These are phyloP conservation scores for Leccinum subgranulosum DNA, from an alignment of 768 basidiomycete species.

Conservation along the genomic window DNA sequence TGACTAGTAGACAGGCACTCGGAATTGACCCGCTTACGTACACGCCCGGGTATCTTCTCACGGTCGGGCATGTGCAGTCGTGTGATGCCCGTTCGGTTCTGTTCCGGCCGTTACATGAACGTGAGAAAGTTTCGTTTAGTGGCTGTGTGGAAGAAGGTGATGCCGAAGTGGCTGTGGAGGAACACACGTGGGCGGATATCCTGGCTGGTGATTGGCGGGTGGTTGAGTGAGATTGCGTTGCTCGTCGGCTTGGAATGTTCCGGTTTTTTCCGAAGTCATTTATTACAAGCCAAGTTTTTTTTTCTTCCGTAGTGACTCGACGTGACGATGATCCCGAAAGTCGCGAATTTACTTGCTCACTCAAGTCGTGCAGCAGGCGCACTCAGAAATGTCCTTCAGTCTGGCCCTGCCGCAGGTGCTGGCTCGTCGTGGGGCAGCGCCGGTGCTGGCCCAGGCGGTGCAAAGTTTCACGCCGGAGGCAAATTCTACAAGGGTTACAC, in stretches of 20 bases:
- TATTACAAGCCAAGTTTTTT: slow-evolving; percentile 13
- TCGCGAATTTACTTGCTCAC: slow-evolving; percentile 74
- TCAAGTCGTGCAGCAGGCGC: slow-evolving; percentile 70
- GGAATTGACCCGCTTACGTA: slow-evolving; percentile 56
- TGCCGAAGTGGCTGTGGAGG: slow-evolving; percentile 10
- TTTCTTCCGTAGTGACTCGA: background rate
- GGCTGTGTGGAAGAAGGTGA: slow-evolving; percentile 23
- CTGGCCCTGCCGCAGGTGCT: slow-evolving; percentile 42
- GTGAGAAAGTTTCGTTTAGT: slow-evolving; percentile 27
- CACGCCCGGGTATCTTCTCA: slow-evolving; percentile 56
- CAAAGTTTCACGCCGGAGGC: slow-evolving; percentile 69
- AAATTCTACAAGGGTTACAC: slow-evolving; percentile 68
- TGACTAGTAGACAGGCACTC: slow-evolving; percentile 41
- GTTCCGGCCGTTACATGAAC: slow-evolving; percentile 17
- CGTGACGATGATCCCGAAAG: slow-evolving; percentile 74
- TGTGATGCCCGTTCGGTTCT: slow-evolving; percentile 10
- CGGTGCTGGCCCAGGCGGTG: slow-evolving; percentile 63
- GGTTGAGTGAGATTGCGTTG: slow-evolving; percentile 13
- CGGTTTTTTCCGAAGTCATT: slow-evolving; percentile 21
- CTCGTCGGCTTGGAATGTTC: slow-evolving; percentile 11
- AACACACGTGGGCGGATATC: slow-evolving; percentile 29
- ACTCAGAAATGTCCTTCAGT: slow-evolving; percentile 74
- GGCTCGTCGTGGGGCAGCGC: slow-evolving; percentile 53
- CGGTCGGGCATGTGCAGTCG: slow-evolving; percentile 39
- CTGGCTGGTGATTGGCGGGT: slow-evolving; percentile 29